Evolutionary conservation across 345 rosid genomes (phyloP), one percentile per base, ranked within the genome.

Genomic region (Eucalyptus dawsonii): DNA sequence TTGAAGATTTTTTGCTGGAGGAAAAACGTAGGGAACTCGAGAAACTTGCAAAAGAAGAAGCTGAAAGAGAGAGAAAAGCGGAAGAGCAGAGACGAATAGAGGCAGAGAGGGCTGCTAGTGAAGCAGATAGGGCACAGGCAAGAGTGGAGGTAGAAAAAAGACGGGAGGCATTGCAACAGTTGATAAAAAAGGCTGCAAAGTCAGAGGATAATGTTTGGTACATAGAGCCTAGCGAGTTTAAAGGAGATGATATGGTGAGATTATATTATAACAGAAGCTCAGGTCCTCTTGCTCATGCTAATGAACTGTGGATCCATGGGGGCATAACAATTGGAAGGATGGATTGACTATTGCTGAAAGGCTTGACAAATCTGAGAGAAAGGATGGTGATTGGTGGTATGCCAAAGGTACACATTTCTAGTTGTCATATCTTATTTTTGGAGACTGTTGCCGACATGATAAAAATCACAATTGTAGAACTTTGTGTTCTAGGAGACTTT

Each of bases 261-360:
- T 86, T 97, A 47, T 93, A 93, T 90, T 97, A 96, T 92, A 95
- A 95, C 92, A 95, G 92, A 91, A 94, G 87, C 89, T 96, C 96
- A 14, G 94, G 99, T 92, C 95, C 98, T 92, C 95, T 97, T 87
- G 92, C 92, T 88, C 88, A 93, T 91, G 91, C 97, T 58, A 92
- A 92, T 60, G 97, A 97, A 86, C 76, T 97, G 22, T 97, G 99
- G 99, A 86, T 97, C 76, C 99, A 97, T 92, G 99, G 98, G 99
- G 99, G n/a, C 90, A 93, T 91, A 92, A 96, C 91, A 96, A 95
- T 86, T 97, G 99, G 99, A 93, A 31, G 87, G 92, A 93, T 90
- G 98, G 99, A 67, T 89, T 97, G 90, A 93, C 96, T 88, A 93
- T 97, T 62, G 90, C 88, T 51, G 96, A 92, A 90, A 94, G 89